Base-by-base conservation (phyloP, 1,284 basidiomycete species). In the Volvariella surrecta region DNA sequence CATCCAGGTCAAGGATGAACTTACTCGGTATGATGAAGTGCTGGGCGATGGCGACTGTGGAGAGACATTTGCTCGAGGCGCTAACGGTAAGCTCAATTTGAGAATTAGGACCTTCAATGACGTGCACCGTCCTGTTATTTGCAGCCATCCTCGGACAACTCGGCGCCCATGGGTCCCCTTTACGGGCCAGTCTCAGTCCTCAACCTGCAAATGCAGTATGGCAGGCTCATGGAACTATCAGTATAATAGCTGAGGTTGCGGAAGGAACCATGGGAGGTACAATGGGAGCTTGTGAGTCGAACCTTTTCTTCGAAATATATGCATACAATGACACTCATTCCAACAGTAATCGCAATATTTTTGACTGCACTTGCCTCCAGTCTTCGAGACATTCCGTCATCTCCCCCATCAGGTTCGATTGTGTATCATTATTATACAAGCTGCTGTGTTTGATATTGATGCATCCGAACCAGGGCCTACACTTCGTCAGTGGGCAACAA, bases 281-380 rank as follows among this genome's bases (percentile, higher is more conserved):
- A 1, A 62, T 64, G 22, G 63, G 64, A 30, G 63, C 64, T 37
- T 45, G 63, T 64, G 45, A 50, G 61, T n/a, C n/a, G n/a, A n/a
- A n/a, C 49, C 7, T 7, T 35, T 28, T 24, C 10, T 21, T 39
- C 16, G 39, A 16, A 18, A 7, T 39, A 11, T 4, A 4, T 17
- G 37, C 9, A 16, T 19, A n/a, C n/a, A 40, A 15, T 42, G 28
- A 11, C 9, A 38, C 18, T 16, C 17, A 34, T 3, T n/a, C 31
- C 34, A 19, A 3, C 31, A 72, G 69, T 78, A 40, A 73, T 76
- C 34, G 68, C 68, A 1, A 71, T 78, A 41, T 77, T 73, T 59
- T 67, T 79, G 46, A 70, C 70, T 44, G 47, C 58, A 13, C 48
- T 59, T n/a, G 53, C 57, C 19, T 21, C 48, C 11, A 45, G 50